Evolutionary conservation across 768 basidiomycete species (phyloP), one percentile per base, ranked within the genome.

Genomic region (Harrya chromipes): DNA sequence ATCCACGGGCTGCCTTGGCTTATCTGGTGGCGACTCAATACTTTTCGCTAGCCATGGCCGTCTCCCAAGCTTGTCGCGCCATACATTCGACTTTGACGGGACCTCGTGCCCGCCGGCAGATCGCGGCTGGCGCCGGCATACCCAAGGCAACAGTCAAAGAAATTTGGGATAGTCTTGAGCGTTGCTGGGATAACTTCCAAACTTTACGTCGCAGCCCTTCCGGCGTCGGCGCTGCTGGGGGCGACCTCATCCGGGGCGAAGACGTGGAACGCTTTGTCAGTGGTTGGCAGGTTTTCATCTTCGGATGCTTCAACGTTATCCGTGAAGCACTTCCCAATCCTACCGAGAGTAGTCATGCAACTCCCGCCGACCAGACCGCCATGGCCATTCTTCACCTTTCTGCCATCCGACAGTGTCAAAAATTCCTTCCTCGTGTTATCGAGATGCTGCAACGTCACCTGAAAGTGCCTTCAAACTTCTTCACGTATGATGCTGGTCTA

Each of bases 261-360:
- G 83, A 84, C 46, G 67, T 80, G 29, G 77, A 81, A 46, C 69
- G 84, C 49, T 94, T 88, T 63, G 83, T 85, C 39, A 84, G 87
- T 60, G 84, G 85, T 29, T 95, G 93, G 92, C 87, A 90, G 79
- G 85, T 92, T 47, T 93, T 90, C 69, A 84, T 94, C 54, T 95
- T 95, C 57, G 90, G 94, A 68, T 91, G 88, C 65, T 79, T 93
- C 64, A 94, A 94, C 66, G 79, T 91, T 56, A 87, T 95, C 57
- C 84, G 90, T 24, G 91, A 93, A 62, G 79, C 84, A 3, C 79
- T 97, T 26, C 40, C 40, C 29, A 21, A 17, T n/a, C 39, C 35
- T 4, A 84, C 87, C 61, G 81, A 84, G 50, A 38, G 41, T 4
- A 34, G 34, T 27, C 68, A 78, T 58, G 58, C 70, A 59, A 60